Evolutionary conservation across 345 rosid species (phyloP), one percentile per base, ranked within the genome.

Genomic region (Citrus hindsii): DNA sequence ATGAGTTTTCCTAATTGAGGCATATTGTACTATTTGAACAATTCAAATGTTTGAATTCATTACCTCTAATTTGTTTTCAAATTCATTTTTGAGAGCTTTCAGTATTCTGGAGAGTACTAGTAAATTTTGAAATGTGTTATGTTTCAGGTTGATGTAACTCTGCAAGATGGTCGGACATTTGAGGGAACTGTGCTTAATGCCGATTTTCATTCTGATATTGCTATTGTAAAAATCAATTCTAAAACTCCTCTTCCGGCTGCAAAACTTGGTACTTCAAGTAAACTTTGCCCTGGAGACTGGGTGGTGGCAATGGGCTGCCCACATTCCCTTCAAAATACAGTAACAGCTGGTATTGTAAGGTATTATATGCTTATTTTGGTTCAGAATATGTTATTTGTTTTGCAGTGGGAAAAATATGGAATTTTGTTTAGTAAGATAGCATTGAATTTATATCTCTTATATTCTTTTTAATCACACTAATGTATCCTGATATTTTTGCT

Each of bases 341-440:
- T 95, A 32, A 95, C 99, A 62, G 98, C 97, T 67, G 99, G 98
- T 72, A 93, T 95, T 79, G 92, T 95, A 13, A 95, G 99, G 99
- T 93, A 77, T 60, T 73, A 28, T 33, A 66, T 59, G 55, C 48
- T 56, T 61, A 12, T 35, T 55, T 14, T 25, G 65, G 27, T 72
- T 72, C 69, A 65, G 42, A 65, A 32, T 65, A 18, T 65, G 40
- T 19, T 65, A 37, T 65, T 65, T 63, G 9, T 63, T 30, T 30
- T 63, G n/a, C 19, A 28, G 16, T 30, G 38, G 67, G 22, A 63
- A 27, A 63, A 14, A 30, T 63, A 63, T 30, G 67, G 37, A 63
- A 71, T 71, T 19, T 46, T 46, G 13, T 42, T 46, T 46, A 46
- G 51, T 46, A 46, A 28, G 46, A 32, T 32, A 18, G 7, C 59